Base-by-base conservation (phyloP, 495 filamentous ascomycete species). In the Physcia stellaris region DNA sequence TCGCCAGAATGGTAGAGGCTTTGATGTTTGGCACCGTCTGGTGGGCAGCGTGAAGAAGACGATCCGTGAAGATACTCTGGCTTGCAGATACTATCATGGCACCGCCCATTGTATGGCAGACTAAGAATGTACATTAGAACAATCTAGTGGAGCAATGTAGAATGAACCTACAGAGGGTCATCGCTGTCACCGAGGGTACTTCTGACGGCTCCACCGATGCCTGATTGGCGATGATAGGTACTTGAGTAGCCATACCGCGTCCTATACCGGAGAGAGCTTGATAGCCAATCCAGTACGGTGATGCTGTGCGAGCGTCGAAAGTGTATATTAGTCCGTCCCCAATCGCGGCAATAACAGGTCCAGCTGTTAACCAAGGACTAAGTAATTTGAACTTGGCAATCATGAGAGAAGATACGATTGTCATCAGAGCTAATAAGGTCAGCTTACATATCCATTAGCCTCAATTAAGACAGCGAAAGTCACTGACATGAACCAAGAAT, bases 351-450 rank as follows among this genome's bases (percentile, higher is more conserved):
- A n/a, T n/a, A n/a, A n/a, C n/a, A n/a, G n/a, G n/a, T n/a, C n/a
- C n/a, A n/a, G n/a, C n/a, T n/a, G n/a, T n/a, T n/a, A n/a, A n/a
- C n/a, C n/a, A n/a, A n/a, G n/a, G n/a, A n/a, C n/a, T n/a, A n/a
- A n/a, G n/a, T n/a, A n/a, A n/a, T n/a, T n/a, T n/a, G n/a, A n/a
- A n/a, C n/a, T n/a, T n/a, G n/a, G n/a, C n/a, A n/a, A n/a, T n/a
- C n/a, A n/a, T n/a, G n/a, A n/a, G n/a, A n/a, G n/a, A n/a, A n/a
- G n/a, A n/a, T n/a, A n/a, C 37, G 20, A 73, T 41, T 35, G 74
- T 61, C 24, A 66, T 66, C 0, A 72, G 72, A 2, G 70, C 59
- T 59, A 79, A 78, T 51, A 80, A 73, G 0, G 80, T 78, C 36
- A 67, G 54, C 1, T 54, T 43, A 1, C 68, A 68, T 34, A 80